phyloP scores from a whole-genome alignment of 1,284 basidiomycete genomes.

The Sanghuangporus sanghuang region DNA sequence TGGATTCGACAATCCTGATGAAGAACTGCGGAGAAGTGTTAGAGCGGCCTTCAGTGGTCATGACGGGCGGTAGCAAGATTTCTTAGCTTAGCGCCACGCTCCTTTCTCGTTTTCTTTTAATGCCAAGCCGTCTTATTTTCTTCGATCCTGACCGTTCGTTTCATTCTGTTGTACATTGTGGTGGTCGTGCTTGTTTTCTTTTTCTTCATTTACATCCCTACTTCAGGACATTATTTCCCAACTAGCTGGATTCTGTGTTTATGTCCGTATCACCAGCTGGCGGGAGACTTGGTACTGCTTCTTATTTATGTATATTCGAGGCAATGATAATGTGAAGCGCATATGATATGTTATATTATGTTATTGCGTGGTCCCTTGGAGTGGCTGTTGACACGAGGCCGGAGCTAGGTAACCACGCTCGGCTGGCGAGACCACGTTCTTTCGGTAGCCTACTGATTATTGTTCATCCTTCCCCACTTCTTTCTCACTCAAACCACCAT shows the following conservation, averaged over 20 bases:
- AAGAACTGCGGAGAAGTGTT: constrained; percentile 74
- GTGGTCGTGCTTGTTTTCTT: constrained; percentile 3
- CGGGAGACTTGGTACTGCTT: constrained; percentile 1
- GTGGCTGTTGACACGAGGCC: background rate
- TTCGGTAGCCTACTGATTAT: background rate
- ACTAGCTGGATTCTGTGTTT: background rate
- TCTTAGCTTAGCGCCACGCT: background rate
- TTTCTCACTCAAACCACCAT: background rate
- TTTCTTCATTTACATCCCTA: background rate
- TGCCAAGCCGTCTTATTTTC: background rate
- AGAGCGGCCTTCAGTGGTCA: constrained; percentile 58
- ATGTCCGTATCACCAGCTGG: background rate
- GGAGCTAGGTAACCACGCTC: background rate
- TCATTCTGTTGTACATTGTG: constrained; percentile 13
- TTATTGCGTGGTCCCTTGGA: background rate
- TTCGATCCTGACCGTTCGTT: background rate
- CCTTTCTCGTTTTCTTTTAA: constrained; percentile 2
- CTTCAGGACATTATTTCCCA: constrained; percentile 11
- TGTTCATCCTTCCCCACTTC: background rate
- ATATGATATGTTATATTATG: background rate
- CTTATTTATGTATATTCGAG: constrained; percentile 10
- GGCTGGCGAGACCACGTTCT: background rate
- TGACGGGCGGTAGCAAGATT: constrained; percentile 13
- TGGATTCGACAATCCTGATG: constrained; percentile 53
- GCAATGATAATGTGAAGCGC: background rate